phyloP scores from a whole-genome alignment of 768 basidiomycete genomes.

The Lactarius akahatsu region DNA sequence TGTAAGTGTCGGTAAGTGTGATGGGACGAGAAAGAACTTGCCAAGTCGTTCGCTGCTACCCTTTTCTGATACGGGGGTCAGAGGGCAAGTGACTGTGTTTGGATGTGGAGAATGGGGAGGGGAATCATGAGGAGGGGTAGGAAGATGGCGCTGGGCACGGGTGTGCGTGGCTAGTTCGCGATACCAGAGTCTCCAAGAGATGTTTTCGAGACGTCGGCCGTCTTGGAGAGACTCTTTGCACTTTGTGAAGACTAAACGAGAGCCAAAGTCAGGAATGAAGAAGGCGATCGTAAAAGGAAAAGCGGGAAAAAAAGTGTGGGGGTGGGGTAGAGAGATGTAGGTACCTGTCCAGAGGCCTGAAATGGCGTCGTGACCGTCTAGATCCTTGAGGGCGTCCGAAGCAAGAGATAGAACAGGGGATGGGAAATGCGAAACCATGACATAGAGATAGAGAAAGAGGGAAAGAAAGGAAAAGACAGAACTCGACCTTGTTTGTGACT shows the following conservation, averaged over 20 bases:
- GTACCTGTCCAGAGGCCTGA: constrained; percentile 67
- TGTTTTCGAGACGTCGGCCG: constrained; percentile 81
- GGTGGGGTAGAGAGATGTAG: constrained; percentile 39
- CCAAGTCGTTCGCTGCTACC: constrained; percentile 5
- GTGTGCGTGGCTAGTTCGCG: constrained; percentile 51
- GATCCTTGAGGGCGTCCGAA: constrained; percentile 62
- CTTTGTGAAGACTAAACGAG: constrained; percentile 70
- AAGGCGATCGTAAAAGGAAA: background rate
- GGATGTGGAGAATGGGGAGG: constrained; percentile 31
- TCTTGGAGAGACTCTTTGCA: constrained; percentile 78
- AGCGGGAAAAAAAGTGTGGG: constrained; percentile 14
- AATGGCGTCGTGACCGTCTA: constrained; percentile 68
- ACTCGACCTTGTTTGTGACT: background rate
- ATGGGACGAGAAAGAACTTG: background rate
- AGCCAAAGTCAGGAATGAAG: background rate
- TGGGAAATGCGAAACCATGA: constrained; percentile 56
- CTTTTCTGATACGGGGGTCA: constrained; percentile 27
- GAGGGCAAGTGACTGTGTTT: constrained; percentile 9
- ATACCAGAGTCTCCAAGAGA: constrained; percentile 85
- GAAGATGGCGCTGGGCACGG: constrained; percentile 37
- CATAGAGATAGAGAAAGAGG: constrained; percentile 17
- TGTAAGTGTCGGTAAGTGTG: background rate
- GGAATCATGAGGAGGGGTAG: constrained; percentile 34
- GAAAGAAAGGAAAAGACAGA: background rate
- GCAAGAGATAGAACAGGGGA: constrained; percentile 65